Evolutionary conservation across 768 basidiomycete species (phyloP).

Genomic region (Pulveroboletus sp.): DNA sequence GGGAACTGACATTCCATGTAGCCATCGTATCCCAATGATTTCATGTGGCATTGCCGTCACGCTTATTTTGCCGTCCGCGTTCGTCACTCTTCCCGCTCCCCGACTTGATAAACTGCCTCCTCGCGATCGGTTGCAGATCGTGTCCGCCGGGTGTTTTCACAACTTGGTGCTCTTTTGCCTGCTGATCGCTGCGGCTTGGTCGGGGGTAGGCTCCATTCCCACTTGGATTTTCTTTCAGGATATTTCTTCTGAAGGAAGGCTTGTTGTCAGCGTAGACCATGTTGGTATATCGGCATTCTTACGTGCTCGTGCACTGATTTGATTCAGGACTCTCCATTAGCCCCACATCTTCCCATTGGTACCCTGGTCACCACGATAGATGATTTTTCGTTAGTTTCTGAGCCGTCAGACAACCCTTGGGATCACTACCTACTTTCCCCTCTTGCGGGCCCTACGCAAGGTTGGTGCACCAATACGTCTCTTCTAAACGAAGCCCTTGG

Average conservation of each 20-base stretch:
- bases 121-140: constrained; percentile 53
- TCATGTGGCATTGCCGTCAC: constrained; percentile 62
- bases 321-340: constrained; percentile 58
- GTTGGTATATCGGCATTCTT: constrained; percentile 37
- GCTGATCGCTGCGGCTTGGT: constrained; percentile 37
- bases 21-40: constrained; percentile 62
- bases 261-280: constrained; percentile 51
- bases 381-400: constrained; percentile 47
- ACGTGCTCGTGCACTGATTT: constrained; percentile 4
- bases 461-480: constrained; percentile 61
- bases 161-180: constrained; percentile 62
- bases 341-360: constrained; percentile 52
- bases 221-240: constrained; percentile 49
- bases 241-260: constrained; percentile 46
- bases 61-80: constrained; percentile 68
- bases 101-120: constrained; percentile 36
- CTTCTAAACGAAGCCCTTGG: constrained; percentile 24
- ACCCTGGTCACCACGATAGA: constrained; percentile 64
- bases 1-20: constrained; percentile 27
- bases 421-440: constrained; percentile 37
- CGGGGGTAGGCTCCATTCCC: constrained; percentile 26
- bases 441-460: constrained; percentile 26
- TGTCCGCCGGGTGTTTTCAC: constrained; percentile 76
- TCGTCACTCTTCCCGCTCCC: constrained; percentile 57
- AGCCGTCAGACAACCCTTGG: constrained; percentile 41